These are phyloP conservation scores for Sporothrix mexicana DNA, from an alignment of 2,329 filamentous ascomycete genomes.

Conservation along the genomic window DNA sequence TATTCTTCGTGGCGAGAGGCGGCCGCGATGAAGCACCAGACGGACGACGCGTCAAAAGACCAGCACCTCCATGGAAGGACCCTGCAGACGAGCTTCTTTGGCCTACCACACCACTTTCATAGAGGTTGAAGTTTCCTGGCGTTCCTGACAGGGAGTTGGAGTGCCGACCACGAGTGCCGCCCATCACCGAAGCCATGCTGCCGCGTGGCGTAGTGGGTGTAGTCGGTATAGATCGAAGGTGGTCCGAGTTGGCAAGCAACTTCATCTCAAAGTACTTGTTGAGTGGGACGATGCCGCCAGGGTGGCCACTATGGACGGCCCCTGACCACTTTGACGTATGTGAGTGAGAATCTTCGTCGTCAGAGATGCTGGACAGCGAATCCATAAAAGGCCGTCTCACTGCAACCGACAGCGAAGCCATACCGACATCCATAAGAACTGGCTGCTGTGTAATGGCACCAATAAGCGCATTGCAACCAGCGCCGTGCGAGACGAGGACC, in stretches of 20 bases:
- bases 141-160: constrained; percentile 51
- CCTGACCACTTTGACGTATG: constrained; percentile 31
- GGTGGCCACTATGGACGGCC: constrained; percentile 29
- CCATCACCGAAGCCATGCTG: constrained; percentile 42
- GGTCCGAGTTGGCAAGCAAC: constrained; percentile 75
- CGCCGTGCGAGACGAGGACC: constrained; percentile 89
- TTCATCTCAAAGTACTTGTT: constrained; percentile 74
- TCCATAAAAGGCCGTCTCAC: constrained; percentile 60
- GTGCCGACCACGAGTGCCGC: constrained; percentile 50
- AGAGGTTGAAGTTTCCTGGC: constrained; percentile 37
- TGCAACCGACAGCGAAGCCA: constrained; percentile 91
- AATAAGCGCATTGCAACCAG: constrained; percentile 93
- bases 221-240: constrained; percentile 60
- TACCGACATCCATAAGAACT: constrained; percentile 85
- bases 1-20: background rate
- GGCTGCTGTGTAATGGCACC: constrained; percentile 91
- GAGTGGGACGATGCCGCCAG: constrained; percentile 50
- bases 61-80: constrained; percentile 46
- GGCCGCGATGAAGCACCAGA: constrained; percentile 33
- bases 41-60: constrained; percentile 21
- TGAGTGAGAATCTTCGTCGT: constrained; percentile 35
- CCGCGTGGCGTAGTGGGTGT: constrained; percentile 44
- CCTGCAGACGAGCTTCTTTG: constrained; percentile 56
- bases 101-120: constrained; percentile 40
- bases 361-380: constrained; percentile 38